Conservation (phyloP, 495 filamentous ascomycete genomes). For the Penicillium herquei region DNA sequence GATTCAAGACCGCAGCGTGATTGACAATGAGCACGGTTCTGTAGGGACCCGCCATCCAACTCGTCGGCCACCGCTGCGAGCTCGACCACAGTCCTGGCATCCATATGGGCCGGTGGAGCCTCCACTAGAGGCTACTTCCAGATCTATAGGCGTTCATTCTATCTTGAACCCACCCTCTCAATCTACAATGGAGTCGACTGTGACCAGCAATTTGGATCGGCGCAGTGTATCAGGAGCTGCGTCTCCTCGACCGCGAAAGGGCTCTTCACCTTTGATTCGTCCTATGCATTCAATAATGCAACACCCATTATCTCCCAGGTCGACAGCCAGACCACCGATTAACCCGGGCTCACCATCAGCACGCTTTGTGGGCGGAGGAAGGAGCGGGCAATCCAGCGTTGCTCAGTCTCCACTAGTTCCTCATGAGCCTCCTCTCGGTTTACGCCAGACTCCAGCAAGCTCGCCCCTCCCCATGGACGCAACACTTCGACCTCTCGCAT, state of each 20-base stretch:
- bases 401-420: conserved; percentile 47
- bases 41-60: conserved; percentile 21
- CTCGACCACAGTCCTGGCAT: conserved; percentile 39
- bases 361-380: conserved; percentile 34
- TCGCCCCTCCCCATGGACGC: conserved; percentile 33
- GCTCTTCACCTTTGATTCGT: conserved; percentile 34
- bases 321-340: conserved; percentile 52
- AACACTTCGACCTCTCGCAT: conserved; percentile 23
- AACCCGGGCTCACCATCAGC: conserved; percentile 63
- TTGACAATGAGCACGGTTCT: conserved; percentile 29
- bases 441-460: conserved; percentile 25
- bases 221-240: conserved; percentile 26
- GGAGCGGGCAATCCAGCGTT: conserved; percentile 44
- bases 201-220: conserved; percentile 26
- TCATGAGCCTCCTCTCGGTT: conserved; percentile 31
- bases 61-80: conserved; percentile 28
- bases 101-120: conserved; percentile 41
- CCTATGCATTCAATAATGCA: conserved; percentile 32
- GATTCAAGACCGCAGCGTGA: conserved; percentile 22
- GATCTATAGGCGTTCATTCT: conserved; percentile 51
- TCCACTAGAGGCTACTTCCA: conserved; percentile 35
- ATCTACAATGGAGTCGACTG: conserved; percentile 20
- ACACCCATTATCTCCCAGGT: conserved; percentile 39
- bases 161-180: conserved; percentile 48
- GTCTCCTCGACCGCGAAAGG: conserved; percentile 31